These are phyloP conservation scores for Zelonia costaricensis DNA, from an alignment of 208 protist genomes.

Conservation along the genomic window DNA sequence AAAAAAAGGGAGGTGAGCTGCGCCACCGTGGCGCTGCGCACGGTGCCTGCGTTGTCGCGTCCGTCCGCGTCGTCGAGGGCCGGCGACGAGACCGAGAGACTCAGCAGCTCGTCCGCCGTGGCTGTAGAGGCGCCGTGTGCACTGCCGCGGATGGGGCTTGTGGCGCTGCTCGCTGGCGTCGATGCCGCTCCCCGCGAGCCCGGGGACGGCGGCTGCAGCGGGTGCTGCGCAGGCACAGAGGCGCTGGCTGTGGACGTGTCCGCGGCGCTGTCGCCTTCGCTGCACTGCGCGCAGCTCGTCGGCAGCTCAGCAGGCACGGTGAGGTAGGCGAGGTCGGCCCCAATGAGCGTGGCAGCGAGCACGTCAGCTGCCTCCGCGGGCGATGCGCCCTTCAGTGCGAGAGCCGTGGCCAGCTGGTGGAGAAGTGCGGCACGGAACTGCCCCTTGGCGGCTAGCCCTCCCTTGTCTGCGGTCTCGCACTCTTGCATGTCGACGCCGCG, in stretches of 20 bases:
- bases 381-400: constrained; percentile 14
- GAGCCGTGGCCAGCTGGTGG: constrained; percentile 6
- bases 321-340: constrained; percentile 32
- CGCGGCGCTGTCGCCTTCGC: too few species aligned
- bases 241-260: background rate
- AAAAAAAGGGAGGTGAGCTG: constrained; percentile 14
- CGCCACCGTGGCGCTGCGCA: constrained; percentile 6
- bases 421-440: constrained; percentile 29
- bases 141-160: too few species aligned
- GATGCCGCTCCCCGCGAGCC: background rate
- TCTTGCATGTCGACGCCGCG: constrained; percentile 25
- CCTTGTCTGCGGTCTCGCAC: constrained; percentile 25
- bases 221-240: background rate
- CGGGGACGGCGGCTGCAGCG: constrained; percentile 6
- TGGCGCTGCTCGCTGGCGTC: background rate
- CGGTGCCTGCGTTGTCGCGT: too few species aligned
- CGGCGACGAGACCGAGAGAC: too few species aligned
- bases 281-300: too few species aligned
- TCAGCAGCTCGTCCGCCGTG: too few species aligned
- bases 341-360: constrained; percentile 29
- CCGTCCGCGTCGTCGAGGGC: too few species aligned
- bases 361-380: constrained; percentile 17
- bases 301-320: background rate
- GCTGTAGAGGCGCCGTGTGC: background rate
- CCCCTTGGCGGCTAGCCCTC: constrained; percentile 18